Conservation (phyloP, 2,329 filamentous ascomycete species). For the Chrysosporium keratinophilum region DNA sequence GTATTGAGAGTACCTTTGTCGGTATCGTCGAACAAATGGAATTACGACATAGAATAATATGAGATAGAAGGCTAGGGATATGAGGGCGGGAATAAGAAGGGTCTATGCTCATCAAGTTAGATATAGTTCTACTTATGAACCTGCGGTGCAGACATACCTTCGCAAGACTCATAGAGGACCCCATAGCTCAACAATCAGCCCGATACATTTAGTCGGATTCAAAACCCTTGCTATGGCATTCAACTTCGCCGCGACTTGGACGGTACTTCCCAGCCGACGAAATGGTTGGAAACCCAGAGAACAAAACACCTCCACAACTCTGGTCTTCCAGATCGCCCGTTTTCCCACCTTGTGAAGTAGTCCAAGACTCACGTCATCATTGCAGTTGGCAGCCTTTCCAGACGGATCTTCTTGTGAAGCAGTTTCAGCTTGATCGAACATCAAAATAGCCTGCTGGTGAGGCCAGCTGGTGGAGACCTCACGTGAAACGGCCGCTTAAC, state of each 20-base stretch:
- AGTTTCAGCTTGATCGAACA: conserved; percentile 1
- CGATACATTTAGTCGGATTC: neutral
- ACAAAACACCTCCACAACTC: neutral
- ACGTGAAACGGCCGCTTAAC: conserved; percentile 6
- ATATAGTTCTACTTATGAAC: neutral
- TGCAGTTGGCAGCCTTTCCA: neutral
- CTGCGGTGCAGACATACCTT: conserved; percentile 8
- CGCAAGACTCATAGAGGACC: conserved; percentile 7
- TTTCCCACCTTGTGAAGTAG: neutral
- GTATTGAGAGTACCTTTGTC: conserved; percentile 61
- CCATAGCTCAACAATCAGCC: conserved; percentile 9
- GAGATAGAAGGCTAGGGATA: conserved; percentile 60
- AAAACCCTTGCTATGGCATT: neutral
- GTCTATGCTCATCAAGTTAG: conserved; percentile 41
- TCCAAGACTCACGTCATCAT: neutral
- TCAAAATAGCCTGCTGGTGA: neutral
- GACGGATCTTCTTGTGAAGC: neutral
- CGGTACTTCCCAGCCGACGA: neutral
- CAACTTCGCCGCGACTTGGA: neutral
- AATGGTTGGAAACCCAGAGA: no score
- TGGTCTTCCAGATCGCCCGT: neutral
- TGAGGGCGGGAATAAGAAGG: conserved; percentile 57
- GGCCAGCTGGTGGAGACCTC: neutral
- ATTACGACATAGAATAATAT: conserved; percentile 54
- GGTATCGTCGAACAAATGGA: conserved; percentile 60